phyloP scores from a whole-genome alignment of 129 eudicot species.

The Ambrosia artemisiifolia region DNA sequence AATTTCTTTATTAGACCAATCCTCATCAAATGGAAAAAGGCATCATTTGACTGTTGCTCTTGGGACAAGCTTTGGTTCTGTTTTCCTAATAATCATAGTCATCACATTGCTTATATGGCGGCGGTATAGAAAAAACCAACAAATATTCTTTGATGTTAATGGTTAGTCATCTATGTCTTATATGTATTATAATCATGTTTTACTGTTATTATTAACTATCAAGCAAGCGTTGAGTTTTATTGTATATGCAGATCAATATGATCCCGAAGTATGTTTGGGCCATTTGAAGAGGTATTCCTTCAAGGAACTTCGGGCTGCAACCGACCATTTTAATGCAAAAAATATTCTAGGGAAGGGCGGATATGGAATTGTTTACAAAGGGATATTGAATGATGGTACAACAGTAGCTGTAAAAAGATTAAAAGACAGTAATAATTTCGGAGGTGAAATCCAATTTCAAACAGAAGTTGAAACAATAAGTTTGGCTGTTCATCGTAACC shows the following conservation, averaged over 20 bases:
- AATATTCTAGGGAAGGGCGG: conserved; percentile 82
- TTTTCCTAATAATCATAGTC: conserved; percentile 40
- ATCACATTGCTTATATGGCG: conserved; percentile 64
- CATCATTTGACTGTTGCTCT: conserved; percentile 69
- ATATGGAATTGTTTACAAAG: conserved; percentile 84
- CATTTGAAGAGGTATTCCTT: conserved; percentile 73
- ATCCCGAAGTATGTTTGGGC: conserved; percentile 86
- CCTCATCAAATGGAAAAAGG: conserved; percentile 38
- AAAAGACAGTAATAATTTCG: conserved; percentile 70
- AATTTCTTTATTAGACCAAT: conserved; percentile 40
- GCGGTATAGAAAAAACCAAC: conserved; percentile 81
- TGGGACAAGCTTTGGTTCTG: conserved; percentile 73
- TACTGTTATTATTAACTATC: neutral
- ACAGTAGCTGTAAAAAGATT: conserved; percentile 83
- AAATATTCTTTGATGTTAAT: conserved; percentile 90
- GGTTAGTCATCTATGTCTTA: conserved; percentile 40
- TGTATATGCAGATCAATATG: conserved; percentile 69
- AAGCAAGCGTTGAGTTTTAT: neutral
- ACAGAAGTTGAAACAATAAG: conserved; percentile 90
- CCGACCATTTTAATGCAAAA: conserved; percentile 74
- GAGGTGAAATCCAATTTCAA: conserved; percentile 94
- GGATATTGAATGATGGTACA: conserved; percentile 65
- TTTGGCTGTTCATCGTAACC: conserved; percentile 92
- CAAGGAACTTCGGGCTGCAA: conserved; percentile 85
- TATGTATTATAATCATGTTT: neutral